Conservation (phyloP, 1,284 basidiomycete species). For the Clitocybe nebularis region DNA sequence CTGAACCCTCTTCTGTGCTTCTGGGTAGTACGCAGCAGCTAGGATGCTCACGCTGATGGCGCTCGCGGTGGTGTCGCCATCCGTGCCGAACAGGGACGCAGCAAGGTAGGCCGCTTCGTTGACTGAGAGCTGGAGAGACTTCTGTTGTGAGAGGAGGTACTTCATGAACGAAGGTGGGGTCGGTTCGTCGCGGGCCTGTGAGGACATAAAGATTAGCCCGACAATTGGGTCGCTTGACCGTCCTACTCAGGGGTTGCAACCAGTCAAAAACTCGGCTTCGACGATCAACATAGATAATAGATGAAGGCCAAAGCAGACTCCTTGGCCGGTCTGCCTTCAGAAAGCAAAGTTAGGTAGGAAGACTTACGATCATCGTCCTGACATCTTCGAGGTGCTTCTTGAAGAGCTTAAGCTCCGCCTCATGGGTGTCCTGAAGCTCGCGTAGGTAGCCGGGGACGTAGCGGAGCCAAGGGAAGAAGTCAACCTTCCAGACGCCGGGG, state of each 20-base stretch:
- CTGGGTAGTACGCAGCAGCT: constrained; percentile 60
- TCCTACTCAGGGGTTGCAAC: too few species aligned
- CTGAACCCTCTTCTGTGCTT: constrained; percentile 51
- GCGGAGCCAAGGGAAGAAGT: constrained; percentile 51
- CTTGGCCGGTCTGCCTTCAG: neutral
- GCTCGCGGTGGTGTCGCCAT: constrained; percentile 57
- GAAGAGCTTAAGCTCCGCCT: constrained; percentile 56
- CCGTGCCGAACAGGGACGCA: constrained; percentile 62
- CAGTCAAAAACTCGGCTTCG: too few species aligned
- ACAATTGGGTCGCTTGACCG: too few species aligned
- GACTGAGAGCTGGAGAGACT: constrained; percentile 43
- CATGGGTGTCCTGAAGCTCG: constrained; percentile 45
- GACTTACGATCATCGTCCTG: constrained; percentile 38
- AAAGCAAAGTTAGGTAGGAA: neutral
- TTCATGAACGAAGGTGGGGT: constrained; percentile 46
- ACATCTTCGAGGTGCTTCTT: constrained; percentile 44
- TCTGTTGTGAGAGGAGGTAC: constrained; percentile 49
- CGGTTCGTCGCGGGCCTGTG: constrained; percentile 27
- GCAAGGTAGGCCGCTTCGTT: constrained; percentile 57
- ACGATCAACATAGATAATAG: neutral
- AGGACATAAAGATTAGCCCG: neutral
- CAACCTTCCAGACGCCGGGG: constrained; percentile 56
- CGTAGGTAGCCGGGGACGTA: constrained; percentile 55
- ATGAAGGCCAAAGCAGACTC: neutral
- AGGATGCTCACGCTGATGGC: constrained; percentile 55